Conservation (phyloP, 2,329 filamentous ascomycete species). For the Fusarium coicis region DNA sequence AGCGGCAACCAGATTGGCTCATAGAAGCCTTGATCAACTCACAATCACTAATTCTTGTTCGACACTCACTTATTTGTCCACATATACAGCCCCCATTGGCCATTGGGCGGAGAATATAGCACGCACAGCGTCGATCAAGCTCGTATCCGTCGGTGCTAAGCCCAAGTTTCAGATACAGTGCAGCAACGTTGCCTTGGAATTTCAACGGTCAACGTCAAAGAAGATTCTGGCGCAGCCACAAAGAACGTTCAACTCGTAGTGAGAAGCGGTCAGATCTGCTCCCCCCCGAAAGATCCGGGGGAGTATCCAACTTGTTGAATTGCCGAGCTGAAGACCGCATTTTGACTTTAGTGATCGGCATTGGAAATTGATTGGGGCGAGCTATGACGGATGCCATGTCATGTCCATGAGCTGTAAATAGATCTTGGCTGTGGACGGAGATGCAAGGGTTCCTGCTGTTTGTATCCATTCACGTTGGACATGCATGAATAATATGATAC, state of each 20-base stretch:
- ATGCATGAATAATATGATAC: constrained; percentile 3
- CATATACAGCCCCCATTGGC: neutral
- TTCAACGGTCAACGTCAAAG: neutral
- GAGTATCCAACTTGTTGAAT: neutral
- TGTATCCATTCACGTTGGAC: neutral
- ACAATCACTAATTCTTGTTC: neutral
- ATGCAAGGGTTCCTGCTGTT: neutral
- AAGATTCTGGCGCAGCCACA: constrained; percentile 16
- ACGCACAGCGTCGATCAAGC: constrained; percentile 7
- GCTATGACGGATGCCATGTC: constrained; percentile 19
- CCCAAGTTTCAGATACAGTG: neutral
- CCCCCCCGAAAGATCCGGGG: constrained; percentile 1
- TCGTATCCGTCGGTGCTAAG: neutral
- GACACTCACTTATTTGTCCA: neutral
- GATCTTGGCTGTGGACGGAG: constrained; percentile 1
- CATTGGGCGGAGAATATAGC: neutral
- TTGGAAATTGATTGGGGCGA: constrained; percentile 2
- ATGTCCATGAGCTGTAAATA: constrained; percentile 22
- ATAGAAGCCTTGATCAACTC: neutral
- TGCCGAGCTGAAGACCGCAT: neutral
- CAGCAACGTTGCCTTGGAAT: constrained; percentile 16
- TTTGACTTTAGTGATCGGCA: constrained; percentile 14
- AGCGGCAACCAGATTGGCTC: neutral
- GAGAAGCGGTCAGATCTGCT: neutral
- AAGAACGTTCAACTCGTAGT: neutral